These are phyloP conservation scores for Penicillium olsonii DNA, from an alignment of 2,329 filamentous ascomycete genomes.

Conservation along the genomic window DNA sequence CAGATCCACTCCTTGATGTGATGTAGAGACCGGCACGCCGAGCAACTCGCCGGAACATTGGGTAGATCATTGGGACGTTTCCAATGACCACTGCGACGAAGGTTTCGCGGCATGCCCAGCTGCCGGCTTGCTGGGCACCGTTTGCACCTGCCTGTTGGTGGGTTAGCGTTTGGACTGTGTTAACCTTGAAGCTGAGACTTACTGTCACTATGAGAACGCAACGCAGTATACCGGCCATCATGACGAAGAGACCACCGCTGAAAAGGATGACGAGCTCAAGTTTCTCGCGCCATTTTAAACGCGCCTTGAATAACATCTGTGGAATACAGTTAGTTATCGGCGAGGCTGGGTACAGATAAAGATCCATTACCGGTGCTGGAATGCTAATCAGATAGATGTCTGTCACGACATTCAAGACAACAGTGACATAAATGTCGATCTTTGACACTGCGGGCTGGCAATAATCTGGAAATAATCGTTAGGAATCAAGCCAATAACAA, in stretches of 20 bases:
- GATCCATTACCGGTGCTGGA: conserved; percentile 51
- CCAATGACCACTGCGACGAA: conserved; percentile 48
- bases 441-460: conserved; percentile 55
- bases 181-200: conserved; percentile 2
- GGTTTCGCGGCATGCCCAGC: conserved; percentile 49
- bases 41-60: conserved; percentile 30
- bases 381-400: conserved; percentile 63
- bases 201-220: conserved; percentile 54
- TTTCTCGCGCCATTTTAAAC: conserved; percentile 54
- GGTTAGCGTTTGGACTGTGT: neutral
- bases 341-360: neutral
- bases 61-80: conserved; percentile 48
- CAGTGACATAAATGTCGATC: conserved; percentile 55
- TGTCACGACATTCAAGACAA: conserved; percentile 56
- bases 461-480: conserved; percentile 33
- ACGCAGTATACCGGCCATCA: conserved; percentile 56
- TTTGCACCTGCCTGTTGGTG: conserved; percentile 34
- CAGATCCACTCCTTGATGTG: conserved; percentile 17
- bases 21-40: conserved; percentile 30
- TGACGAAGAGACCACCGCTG: conserved; percentile 58
- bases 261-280: conserved; percentile 56
- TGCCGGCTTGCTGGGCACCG: conserved; percentile 44
- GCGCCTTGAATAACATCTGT: conserved; percentile 58
- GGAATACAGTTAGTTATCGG: neutral
- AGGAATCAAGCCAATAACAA: conserved; percentile 13